Base-by-base conservation (phyloP, 345 rosid species). In the Citrus mangshanensis region DNA sequence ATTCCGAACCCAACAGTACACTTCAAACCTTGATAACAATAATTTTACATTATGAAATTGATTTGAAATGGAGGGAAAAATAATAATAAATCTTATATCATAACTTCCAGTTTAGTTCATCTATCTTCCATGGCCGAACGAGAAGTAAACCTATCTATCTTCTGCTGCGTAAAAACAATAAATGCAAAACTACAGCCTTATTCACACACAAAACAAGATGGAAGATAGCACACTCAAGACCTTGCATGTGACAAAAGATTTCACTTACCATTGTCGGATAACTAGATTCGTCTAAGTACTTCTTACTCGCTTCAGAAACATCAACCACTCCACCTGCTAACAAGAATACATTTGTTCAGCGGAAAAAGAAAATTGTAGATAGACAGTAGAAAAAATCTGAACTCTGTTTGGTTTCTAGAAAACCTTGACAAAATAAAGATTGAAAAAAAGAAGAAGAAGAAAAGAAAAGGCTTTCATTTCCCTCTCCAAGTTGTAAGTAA, bases 281-380 rank as follows among this genome's bases (percentile, higher is more conserved):
- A 74, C 85, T 81, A 35, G 91, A 89, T 80, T 96, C 97, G 37
- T 79, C 86, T 24, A 68, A 60, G 85, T 78, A 88, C 77, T 81
- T 88, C 80, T 86, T 78, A 63, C 83, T 80, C 13, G 90, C 98
- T 79, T 87, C 95, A 46, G 77, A 78, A 30, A 94, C 83, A 83
- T 96, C 94, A 79, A 96, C 74, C 51, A 86, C 88, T 82, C 94
- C 97, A 87, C 95, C 99, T 94, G 84, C 62, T 0, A 86, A 74
- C 72, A 55, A 65, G 46, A 72, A 32, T 22, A 42, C 46, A 56
- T 58, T 24, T 60, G 66, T 28, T 75, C 35, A 16, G 66, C 1
- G 38, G 66, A 1, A 25, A 64, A 63, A 64, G 58, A 83, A 58
- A 35, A 76, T 61, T 27, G 30, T 13, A 72, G 40, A 35, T 18